A percentile compares a stretch with the other conserved stretches of the same genome.
These are phyloP conservation scores for Diversispora epigaea DNA, from an alignment of 192 early-diverging fungal species.

Conservation along the genomic window DNA sequence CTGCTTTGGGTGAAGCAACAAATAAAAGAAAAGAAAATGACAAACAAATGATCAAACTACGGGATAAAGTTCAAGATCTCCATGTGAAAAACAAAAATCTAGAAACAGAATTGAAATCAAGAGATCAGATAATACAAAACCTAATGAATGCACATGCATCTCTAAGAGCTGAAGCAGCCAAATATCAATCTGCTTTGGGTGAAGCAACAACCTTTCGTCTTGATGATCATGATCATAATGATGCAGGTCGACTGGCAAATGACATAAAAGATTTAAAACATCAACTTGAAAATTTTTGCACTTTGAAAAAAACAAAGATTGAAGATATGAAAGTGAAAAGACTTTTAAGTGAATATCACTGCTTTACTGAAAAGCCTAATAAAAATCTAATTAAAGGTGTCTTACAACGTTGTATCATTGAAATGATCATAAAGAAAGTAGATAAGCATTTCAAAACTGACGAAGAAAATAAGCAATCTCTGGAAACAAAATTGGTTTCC, in stretches of 20 bases:
- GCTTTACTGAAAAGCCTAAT: not conserved
- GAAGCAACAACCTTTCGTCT: conserved; percentile 1
- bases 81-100: no score
- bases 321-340: not conserved
- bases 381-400: not conserved
- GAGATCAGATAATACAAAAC: no score
- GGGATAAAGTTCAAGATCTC: no score
- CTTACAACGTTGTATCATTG: not conserved
- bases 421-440: not conserved
- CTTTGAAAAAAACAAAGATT: not conserved
- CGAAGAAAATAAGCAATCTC: not conserved
- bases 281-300: not conserved
- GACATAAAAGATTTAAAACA: not conserved
- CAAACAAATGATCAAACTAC: no score
- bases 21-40: no score
- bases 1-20: no score
- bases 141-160: not conserved
- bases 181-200: conserved; percentile 19
- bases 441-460: not conserved
- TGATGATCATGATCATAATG: no score
- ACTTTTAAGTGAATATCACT: not conserved
- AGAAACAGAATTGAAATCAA: no score
- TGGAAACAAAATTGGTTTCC: not conserved
- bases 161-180: not conserved
- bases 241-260: no score